Evolutionary conservation across 2,329 filamentous ascomycete species (phyloP).

Genomic region (Cladosporium colombiae): DNA sequence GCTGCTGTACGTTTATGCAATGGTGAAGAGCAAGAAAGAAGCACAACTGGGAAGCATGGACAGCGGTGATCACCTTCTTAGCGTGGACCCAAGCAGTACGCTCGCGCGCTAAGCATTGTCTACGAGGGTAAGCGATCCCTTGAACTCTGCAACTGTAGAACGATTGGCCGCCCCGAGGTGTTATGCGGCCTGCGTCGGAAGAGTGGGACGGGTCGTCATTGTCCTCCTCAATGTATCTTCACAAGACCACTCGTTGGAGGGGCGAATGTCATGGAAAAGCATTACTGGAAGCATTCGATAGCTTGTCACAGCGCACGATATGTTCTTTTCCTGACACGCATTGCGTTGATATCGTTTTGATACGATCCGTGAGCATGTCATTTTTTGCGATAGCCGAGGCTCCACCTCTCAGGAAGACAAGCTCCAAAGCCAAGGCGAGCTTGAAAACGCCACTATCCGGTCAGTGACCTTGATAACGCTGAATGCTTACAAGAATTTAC

Average conservation of each 20-base stretch:
- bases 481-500: background rate
- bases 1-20: background rate
- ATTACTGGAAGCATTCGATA: background rate
- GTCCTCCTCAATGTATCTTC: background rate
- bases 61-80: conserved; percentile 5
- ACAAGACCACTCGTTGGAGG: background rate
- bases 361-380: background rate
- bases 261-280: background rate
- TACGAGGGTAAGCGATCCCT: background rate
- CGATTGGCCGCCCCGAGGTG: conserved; percentile 12
- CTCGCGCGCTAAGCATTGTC: background rate
- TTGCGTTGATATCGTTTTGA: background rate
- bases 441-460: background rate
- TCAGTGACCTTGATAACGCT: background rate
- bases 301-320: background rate
- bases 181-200: conserved; percentile 4
- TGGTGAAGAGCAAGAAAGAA: conserved; percentile 3
- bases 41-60: background rate
- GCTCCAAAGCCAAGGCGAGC: background rate
- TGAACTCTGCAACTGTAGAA: background rate
- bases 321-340: background rate
- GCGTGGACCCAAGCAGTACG: background rate
- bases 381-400: conserved; percentile 2
- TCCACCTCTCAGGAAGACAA: no score
- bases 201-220: conserved; percentile 3